phyloP scores from a whole-genome alignment of 257 asterid species.

The Plantago major region DNA sequence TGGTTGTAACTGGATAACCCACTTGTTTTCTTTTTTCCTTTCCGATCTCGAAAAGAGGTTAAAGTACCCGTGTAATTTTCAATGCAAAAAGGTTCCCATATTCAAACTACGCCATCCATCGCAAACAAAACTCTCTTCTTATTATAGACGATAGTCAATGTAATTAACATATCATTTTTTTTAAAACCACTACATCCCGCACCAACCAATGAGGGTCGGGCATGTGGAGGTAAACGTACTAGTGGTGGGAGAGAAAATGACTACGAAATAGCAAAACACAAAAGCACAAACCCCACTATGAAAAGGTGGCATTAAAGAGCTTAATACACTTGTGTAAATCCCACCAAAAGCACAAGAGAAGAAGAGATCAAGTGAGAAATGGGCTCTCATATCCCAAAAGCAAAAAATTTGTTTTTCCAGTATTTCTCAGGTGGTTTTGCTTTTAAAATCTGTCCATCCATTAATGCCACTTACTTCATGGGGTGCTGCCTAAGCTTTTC shows the following conservation, averaged over 20 bases:
- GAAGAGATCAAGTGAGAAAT: constrained; percentile 21
- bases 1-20: too few species aligned
- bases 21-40: too few species aligned
- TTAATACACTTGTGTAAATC: constrained; percentile 19
- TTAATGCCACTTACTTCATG: too few species aligned
- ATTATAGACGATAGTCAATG: too few species aligned
- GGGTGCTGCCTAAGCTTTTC: too few species aligned
- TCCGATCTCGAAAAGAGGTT: too few species aligned
- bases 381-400: constrained; percentile 11
- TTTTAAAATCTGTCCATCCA: not conserved
- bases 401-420: constrained; percentile 29
- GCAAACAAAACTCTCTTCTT: too few species aligned
- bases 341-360: constrained; percentile 19
- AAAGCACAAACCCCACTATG: constrained; percentile 7
- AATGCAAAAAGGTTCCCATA: too few species aligned
- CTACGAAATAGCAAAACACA: constrained; percentile 24
- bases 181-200: too few species aligned
- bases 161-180: too few species aligned
- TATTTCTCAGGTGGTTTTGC: constrained; percentile 34
- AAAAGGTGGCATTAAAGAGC: constrained; percentile 5
- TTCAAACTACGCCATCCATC: too few species aligned
- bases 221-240: not conserved
- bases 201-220: not conserved
- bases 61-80: too few species aligned
- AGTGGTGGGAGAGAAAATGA: constrained; percentile 29